These are phyloP conservation scores for Arabis hirsuta DNA, from an alignment of 345 rosid genomes.

Conservation along the genomic window DNA sequence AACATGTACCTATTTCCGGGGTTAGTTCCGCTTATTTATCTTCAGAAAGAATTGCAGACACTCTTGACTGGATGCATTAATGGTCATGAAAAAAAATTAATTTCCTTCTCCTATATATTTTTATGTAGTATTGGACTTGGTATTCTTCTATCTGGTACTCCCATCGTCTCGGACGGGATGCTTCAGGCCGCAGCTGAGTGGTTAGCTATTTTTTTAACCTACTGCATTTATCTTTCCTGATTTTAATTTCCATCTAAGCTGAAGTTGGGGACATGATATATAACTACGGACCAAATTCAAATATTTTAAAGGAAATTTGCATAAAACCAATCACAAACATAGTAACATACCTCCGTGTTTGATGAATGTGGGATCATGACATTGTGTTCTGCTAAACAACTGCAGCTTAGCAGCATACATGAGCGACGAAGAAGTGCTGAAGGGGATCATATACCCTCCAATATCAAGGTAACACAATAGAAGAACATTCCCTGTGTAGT, in stretches of 20 bases:
- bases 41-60: background rate
- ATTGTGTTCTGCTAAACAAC: constrained; percentile 27
- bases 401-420: constrained; percentile 93
- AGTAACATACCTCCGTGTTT: background rate
- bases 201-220: constrained; percentile 47
- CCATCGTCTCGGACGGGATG: constrained; percentile 91
- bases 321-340: background rate
- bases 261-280: constrained; percentile 9
- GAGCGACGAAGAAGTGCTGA: constrained; percentile 84
- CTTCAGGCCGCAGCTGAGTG: constrained; percentile 98
- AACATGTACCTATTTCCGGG: constrained; percentile 99
- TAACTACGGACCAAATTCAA: background rate
- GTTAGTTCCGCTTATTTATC: constrained; percentile 51
- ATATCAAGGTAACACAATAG: constrained; percentile 65
- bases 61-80: constrained; percentile 1
- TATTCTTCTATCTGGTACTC: constrained; percentile 90
- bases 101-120: background rate
- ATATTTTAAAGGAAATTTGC: background rate
- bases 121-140: constrained; percentile 92
- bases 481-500: background rate
- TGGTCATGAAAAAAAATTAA: background rate
- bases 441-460: constrained; percentile 83
- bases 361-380: constrained; percentile 17
- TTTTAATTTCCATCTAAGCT: constrained; percentile 18
- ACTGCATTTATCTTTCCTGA: background rate